A percentile compares a stretch with the other conserved stretches of the same genome.
Evolutionary conservation across 2,329 filamentous ascomycete genomes (phyloP).

Genomic region (Diaporthe longicolla): DNA sequence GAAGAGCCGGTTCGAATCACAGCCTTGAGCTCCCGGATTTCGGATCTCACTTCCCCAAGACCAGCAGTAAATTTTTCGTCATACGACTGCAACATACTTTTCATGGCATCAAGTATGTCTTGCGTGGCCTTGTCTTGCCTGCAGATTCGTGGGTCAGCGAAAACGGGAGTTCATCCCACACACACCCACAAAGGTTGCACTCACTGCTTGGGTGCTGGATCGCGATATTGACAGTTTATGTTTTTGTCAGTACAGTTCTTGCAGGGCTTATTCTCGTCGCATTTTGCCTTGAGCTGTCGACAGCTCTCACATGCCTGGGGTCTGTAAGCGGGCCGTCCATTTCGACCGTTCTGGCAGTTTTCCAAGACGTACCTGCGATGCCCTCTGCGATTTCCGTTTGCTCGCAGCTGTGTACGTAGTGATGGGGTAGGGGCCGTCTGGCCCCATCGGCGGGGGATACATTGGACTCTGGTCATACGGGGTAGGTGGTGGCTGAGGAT

Average conservation of each 20-base stretch:
- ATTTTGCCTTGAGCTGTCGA: constrained; percentile 89
- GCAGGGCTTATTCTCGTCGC: constrained; percentile 86
- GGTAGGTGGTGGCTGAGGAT: constrained; percentile 51
- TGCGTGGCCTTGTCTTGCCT: constrained; percentile 73
- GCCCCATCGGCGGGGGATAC: constrained; percentile 49
- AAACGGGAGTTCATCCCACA: neutral
- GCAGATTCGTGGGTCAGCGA: constrained; percentile 15
- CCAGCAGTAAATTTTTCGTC: constrained; percentile 48
- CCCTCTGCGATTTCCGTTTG: constrained; percentile 75
- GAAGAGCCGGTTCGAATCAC: constrained; percentile 27
- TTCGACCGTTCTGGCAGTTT: neutral
- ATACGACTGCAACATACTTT: constrained; percentile 52
- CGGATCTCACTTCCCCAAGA: constrained; percentile 51
- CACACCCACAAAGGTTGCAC: constrained; percentile 50
- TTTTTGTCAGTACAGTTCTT: constrained; percentile 92
- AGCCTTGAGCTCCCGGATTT: constrained; percentile 43
- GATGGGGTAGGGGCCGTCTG: constrained; percentile 58
- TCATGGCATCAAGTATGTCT: constrained; percentile 72
- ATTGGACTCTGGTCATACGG: constrained; percentile 52
- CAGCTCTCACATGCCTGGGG: constrained; percentile 90
- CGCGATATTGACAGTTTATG: constrained; percentile 87
- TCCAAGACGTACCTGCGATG: constrained; percentile 68
- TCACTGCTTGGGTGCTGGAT: constrained; percentile 92
- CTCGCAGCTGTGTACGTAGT: constrained; percentile 57
- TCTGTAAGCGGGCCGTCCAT: constrained; percentile 26